These are phyloP conservation scores for Penicillium janthinellum DNA, from an alignment of 2,329 filamentous ascomycete species.

Conservation along the genomic window DNA sequence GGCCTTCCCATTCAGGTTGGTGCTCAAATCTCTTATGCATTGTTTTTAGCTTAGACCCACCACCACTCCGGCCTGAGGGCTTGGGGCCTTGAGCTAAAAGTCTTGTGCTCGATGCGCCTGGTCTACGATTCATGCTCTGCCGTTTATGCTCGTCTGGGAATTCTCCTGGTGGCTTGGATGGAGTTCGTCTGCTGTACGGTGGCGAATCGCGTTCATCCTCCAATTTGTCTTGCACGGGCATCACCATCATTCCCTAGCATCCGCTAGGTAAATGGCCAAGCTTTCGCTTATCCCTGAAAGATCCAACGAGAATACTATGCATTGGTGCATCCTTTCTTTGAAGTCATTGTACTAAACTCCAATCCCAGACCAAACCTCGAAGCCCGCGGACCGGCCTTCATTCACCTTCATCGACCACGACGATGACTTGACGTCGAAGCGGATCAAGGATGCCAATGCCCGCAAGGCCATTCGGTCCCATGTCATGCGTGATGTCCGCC, in stretches of 20 bases:
- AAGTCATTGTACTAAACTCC: background rate
- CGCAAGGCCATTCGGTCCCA: conserved; percentile 46
- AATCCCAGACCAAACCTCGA: conserved; percentile 24
- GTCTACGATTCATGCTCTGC: background rate
- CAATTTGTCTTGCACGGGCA: background rate
- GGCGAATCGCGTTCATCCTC: background rate
- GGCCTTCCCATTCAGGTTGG: conserved; percentile 31
- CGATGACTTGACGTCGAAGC: conserved; percentile 41
- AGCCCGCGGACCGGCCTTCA: conserved; percentile 31
- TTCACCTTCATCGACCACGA: conserved; percentile 48
- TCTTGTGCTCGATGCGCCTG: background rate
- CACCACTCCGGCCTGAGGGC: background rate
- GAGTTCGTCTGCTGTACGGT: background rate
- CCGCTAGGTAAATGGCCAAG: background rate
- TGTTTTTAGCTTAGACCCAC: conserved; percentile 1
- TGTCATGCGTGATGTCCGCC: conserved; percentile 48
- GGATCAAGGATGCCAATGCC: conserved; percentile 42
- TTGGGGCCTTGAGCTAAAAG: background rate
- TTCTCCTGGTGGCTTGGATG: background rate
- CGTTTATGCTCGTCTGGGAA: background rate
- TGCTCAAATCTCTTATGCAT: conserved; percentile 13
- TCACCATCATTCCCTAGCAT: background rate
- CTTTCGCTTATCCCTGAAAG: too few relatives aligned
- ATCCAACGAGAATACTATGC: background rate
- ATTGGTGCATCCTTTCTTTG: background rate